Percentiles rank a stretch among this genome's conserved stretches.
Evolutionary conservation across 179 eudicot species (phyloP).

Genomic region (Nepenthes alata): DNA sequence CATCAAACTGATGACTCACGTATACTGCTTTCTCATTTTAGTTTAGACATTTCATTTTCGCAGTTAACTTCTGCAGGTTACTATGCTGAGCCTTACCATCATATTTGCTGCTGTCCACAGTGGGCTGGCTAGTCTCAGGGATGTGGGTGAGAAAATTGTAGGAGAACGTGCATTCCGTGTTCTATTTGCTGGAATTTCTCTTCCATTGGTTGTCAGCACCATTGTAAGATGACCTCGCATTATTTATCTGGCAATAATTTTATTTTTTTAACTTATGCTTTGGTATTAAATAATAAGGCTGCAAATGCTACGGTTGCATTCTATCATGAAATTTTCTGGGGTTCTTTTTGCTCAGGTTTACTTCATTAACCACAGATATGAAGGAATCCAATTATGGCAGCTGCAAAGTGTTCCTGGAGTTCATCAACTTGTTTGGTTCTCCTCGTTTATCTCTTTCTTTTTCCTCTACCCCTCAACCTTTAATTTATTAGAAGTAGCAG

Average conservation of each 20-base stretch:
- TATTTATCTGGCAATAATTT: background rate
- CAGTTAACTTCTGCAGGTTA: slow-evolving; percentile 45
- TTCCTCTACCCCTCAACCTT: slow-evolving; percentile 95
- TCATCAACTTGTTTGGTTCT: slow-evolving; percentile 69
- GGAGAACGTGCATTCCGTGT: slow-evolving; percentile 97
- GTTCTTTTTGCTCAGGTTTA: slow-evolving; percentile 14
- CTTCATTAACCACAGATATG: slow-evolving; percentile 67
- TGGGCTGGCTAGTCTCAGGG: slow-evolving; percentile 87
- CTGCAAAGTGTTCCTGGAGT: slow-evolving; percentile 61
- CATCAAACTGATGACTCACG: too few relatives aligned
- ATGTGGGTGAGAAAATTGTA: slow-evolving; percentile 64
- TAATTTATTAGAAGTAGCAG: slow-evolving; percentile 92
- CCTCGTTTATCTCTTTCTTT: slow-evolving; percentile 55
- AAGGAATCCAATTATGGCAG: slow-evolving; percentile 93
- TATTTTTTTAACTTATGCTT: too few relatives aligned
- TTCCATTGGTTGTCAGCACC: slow-evolving; percentile 47
- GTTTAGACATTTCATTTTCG: background rate
- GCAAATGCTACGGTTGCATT: too few relatives aligned
- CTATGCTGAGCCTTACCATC: slow-evolving; percentile 60
- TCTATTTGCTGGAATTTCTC: slow-evolving; percentile 57
- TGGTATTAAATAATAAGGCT: too few relatives aligned
- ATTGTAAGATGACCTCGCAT: slow-evolving; percentile 35
- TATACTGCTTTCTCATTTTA: too few relatives aligned
- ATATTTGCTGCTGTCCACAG: slow-evolving; percentile 86
- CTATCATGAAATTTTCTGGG: too few relatives aligned